These are phyloP conservation scores for Daedaleopsis sinensis DNA, from an alignment of 768 basidiomycete genomes.

Conservation along the genomic window DNA sequence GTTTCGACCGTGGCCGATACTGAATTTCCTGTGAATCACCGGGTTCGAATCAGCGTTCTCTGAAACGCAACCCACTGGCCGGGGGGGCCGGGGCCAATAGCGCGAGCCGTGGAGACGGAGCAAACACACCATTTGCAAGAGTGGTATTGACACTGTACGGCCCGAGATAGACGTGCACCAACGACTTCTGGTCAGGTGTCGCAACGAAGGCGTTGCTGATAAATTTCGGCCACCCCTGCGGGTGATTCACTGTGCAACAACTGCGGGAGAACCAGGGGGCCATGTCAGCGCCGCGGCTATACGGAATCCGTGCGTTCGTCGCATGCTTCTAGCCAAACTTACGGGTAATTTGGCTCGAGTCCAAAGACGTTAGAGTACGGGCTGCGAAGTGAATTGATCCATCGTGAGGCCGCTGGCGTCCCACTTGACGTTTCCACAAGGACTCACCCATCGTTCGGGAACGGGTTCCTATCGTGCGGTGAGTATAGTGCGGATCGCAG, in stretches of 20 bases:
- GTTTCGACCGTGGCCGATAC: slow-evolving; percentile 51
- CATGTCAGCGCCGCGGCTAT: neutral
- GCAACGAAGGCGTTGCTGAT: slow-evolving; percentile 53
- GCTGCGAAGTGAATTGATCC: slow-evolving; percentile 25
- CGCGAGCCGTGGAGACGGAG: neutral
- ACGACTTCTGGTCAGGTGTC: slow-evolving; percentile 46
- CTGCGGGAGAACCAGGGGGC: slow-evolving; percentile 22
- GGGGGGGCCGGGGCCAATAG: neutral
- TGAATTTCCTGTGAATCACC: slow-evolving; percentile 36
- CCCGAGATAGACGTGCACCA: slow-evolving; percentile 52
- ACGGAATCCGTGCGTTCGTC: slow-evolving; percentile 35
- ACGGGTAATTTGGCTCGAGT: slow-evolving; percentile 54
- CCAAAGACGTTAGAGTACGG: slow-evolving; percentile 55
- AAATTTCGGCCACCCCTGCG: slow-evolving; percentile 60
- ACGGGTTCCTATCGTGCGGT: slow-evolving; percentile 44
- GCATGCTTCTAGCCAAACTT: slow-evolving; percentile 14
- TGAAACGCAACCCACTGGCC: neutral
- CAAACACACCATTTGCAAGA: slow-evolving; percentile 39
- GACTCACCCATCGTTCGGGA: slow-evolving; percentile 52
- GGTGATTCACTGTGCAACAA: slow-evolving; percentile 57
- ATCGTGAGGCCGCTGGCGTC: neutral
- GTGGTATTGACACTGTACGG: slow-evolving; percentile 47
- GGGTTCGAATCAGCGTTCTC: neutral
- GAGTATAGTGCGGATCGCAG: neutral
- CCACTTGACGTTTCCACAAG: neutral